Base-by-base conservation (phyloP, 352 stramenopile genomes). In the Phytophthora palmivora region DNA sequence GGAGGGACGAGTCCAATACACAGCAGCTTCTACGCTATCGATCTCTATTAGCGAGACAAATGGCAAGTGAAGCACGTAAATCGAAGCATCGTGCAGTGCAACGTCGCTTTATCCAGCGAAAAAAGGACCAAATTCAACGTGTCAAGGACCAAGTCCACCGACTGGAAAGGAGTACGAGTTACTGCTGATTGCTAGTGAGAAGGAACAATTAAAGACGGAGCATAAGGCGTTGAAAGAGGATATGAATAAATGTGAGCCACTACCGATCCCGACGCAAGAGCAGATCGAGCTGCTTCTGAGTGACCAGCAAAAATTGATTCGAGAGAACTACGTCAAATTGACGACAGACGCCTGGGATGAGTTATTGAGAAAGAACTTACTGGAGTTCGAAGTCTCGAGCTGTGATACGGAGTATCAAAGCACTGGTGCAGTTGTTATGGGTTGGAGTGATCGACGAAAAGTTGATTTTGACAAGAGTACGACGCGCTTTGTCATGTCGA, bases 61-160 rank as follows among this genome's bases (percentile, higher is more conserved):
- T 57, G n/a, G 47, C 36, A 15, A 70, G 63, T 18, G 69, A 78
- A 11, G 34, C 48, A 24, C 75, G 72, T 33, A 76, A 70, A 30
- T 67, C 55, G 58, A 82, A 82, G 48, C 76, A 82, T 41, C 63
- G 72, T 39, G 72, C 69, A 14, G 72, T 82, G 22, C 76, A 84
- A 49, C 66, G 72, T 6, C 72, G 72, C 39, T 82, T 84, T 38
- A 74, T 80, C 24, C 47, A 79, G 60, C 49, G 72, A 14, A 84
- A 82, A 19, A 82, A 80, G 63, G 63, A 75, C 21, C 56, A 79
- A 54, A 75, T 75, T 36, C 57, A 51, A 21, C 53, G 61, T 2
- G 54, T 70, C 4, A 79, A 79, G 43, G 52, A 70, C 14, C 47
- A 72, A 39, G 58, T 63, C 6, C 34, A 52, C 10, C 38, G 56